Evolutionary conservation across 2,329 filamentous ascomycete genomes (phyloP), one percentile per base, ranked within the genome.

Genomic region (Nemania abortiva): DNA sequence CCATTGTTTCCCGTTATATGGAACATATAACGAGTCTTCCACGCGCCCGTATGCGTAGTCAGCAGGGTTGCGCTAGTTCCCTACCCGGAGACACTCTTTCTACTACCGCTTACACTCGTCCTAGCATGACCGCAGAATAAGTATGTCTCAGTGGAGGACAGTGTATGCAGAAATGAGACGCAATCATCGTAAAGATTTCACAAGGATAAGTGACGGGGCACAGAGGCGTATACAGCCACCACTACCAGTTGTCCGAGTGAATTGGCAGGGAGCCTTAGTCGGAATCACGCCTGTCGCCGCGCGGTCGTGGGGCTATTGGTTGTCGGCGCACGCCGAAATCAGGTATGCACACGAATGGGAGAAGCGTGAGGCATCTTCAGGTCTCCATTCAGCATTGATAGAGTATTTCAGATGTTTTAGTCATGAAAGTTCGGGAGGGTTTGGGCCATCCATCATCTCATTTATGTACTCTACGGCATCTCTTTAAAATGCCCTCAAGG

Each of bases 401-500:
- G 11, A 37, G 13, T 42, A 18, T 20, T 11, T 59, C 22, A 9
- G 13, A 49, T 42, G 13, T 24, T 18, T 50, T 18, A 24, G 29
- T 50, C 27, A 7, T 6, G 39, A 52, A 15, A 2, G 22, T 54
- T 34, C 31, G 22, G 24, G 18, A 3, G 31, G 6, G 20, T 2
- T 42, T 62, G 22, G 20, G 42, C 22, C 20, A 39, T 6, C n/a
- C 24, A 37, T 34, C 49, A 13, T 9, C 24, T 24, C 9, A 39
- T 68, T 62, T 69, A 59, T 66, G 39, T 70, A 64, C 45, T 52
- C 2, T 10, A 20, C 18, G 3, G 15, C 47, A 24, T 61, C 29
- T 60, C 22, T 27, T 18, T 6, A 29, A 49, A 64, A 42, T 52
- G 39, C 64, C 66, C 57, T 67, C 70, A 66, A 63, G 66, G 69